Conservation (phyloP, 164 flowering plant genomes). For the Sextonia rubra region DNA sequence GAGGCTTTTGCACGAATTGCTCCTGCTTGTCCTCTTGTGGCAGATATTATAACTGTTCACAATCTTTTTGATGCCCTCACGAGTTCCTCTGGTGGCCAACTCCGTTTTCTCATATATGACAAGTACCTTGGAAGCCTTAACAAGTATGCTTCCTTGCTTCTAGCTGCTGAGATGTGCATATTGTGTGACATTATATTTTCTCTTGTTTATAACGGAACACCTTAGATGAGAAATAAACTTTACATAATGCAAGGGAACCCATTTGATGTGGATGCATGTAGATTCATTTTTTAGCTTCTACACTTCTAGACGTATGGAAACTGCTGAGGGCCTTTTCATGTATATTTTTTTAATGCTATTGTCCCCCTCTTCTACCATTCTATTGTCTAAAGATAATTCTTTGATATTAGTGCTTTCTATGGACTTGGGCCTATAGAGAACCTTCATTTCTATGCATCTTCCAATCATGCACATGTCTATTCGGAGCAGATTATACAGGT, state of each 20-base stretch:
- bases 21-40: conserved; percentile 62
- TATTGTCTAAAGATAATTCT: no score
- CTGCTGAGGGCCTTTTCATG: no score
- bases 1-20: conserved; percentile 92
- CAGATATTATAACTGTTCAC: conserved; percentile 67
- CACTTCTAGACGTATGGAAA: neutral
- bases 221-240: neutral
- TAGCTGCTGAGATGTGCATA: conserved; percentile 11
- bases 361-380: no score
- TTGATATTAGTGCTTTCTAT: no score
- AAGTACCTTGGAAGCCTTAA: conserved; percentile 79
- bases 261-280: neutral
- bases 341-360: no score
- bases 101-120: conserved; percentile 76
- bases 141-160: conserved; percentile 55
- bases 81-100: conserved; percentile 51
- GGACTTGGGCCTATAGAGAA: no score
- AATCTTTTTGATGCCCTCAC: conserved; percentile 85
- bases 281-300: neutral
- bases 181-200: neutral
- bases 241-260: neutral
- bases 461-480: no score
- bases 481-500: no score
- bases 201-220: neutral
- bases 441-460: no score